Evolutionary conservation across 495 filamentous ascomycete genomes (phyloP).

Genomic region (Aspergillus heteromorphus): DNA sequence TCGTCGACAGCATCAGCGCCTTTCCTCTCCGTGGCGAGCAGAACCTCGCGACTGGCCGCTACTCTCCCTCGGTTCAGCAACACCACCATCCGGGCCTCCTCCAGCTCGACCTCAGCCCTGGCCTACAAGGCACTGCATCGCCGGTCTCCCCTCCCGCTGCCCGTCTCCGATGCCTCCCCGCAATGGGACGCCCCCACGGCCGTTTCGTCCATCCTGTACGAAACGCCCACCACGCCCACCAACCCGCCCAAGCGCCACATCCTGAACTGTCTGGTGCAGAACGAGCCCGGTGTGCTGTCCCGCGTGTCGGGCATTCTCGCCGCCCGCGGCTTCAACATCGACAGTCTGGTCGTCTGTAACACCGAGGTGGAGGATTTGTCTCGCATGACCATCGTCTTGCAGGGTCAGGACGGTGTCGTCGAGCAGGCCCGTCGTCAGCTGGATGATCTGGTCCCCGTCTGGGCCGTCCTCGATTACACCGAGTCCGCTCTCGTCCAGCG

Average conservation of each 20-base stretch:
- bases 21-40: slow-evolving; percentile 28
- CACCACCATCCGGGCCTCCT: slow-evolving; percentile 32
- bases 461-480: slow-evolving; percentile 97
- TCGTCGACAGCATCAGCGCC: slow-evolving; percentile 31
- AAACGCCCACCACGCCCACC: slow-evolving; percentile 80
- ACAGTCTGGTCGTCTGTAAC: slow-evolving; percentile 93
- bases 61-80: slow-evolving; percentile 33
- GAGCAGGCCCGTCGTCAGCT: slow-evolving; percentile 95
- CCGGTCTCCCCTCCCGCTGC: slow-evolving; percentile 74
- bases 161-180: slow-evolving; percentile 65
- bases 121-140: slow-evolving; percentile 97
- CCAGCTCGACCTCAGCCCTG: slow-evolving; percentile 79
- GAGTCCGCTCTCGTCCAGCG: slow-evolving; percentile 89
- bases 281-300: slow-evolving; percentile 94
- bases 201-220: slow-evolving; percentile 97
- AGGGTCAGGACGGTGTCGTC: slow-evolving; percentile 93
- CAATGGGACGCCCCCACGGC: slow-evolving; percentile 92
- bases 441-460: slow-evolving; percentile 94
- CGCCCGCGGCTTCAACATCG: slow-evolving; percentile 97
- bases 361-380: slow-evolving; percentile 97
- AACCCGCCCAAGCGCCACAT: slow-evolving; percentile 88
- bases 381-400: slow-evolving; percentile 97
- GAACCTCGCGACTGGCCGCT: slow-evolving; percentile 31
- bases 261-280: slow-evolving; percentile 97
- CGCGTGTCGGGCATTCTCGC: slow-evolving; percentile 95